Evolutionary conservation across 2,329 filamentous ascomycete genomes (phyloP), one percentile per base, ranked within the genome.

Genomic region (Leptographium wingfieldii): DNA sequence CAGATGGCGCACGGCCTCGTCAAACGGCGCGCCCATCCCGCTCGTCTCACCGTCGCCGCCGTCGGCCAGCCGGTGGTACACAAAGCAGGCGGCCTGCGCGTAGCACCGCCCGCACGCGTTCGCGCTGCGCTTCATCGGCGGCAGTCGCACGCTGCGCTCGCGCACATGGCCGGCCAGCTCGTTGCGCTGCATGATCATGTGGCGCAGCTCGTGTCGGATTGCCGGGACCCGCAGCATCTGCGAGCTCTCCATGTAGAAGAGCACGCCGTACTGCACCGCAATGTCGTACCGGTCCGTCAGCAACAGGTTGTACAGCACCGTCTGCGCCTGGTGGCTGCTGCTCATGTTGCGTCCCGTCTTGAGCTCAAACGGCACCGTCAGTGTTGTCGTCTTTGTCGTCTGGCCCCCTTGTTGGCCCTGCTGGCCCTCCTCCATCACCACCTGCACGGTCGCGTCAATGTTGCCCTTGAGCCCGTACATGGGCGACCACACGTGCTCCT

Each of bases 381-480:
- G 76, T 55, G 4, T 40, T 27, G 19, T 43, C 11, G 19, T 38
- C 40, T 10, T 3, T 12, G 19, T 35, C 27, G 27, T 22, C 29
- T 22, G 7, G 19, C 22, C n/a, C 80, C 75, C 31, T 84, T 22
- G 22, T 22, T 22, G 22, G 22, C 22, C 22, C 22, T 22, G 22
- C 22, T 22, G 22, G 22, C 22, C 82, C 29, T 31, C 19, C 60
- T 95, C 87, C 77, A 96, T 88, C 0, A 82, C 83, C 19, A 94
- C 87, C 73, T 99, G 90, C 1, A 99, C 88, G 0, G 94, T 97
- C 33, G 94, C 94, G 73, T 99, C 94, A 62, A 99, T 94, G 67
- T 97, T 99, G 35, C 94, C 94, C 71, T 99, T 99, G 19, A 99
- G 77, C 0, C 94, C 94, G 69, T 95, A 99, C 83, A 91, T 92